Evolutionary conservation across 768 basidiomycete genomes (phyloP).

Genomic region (Steccherinum ochraceum): DNA sequence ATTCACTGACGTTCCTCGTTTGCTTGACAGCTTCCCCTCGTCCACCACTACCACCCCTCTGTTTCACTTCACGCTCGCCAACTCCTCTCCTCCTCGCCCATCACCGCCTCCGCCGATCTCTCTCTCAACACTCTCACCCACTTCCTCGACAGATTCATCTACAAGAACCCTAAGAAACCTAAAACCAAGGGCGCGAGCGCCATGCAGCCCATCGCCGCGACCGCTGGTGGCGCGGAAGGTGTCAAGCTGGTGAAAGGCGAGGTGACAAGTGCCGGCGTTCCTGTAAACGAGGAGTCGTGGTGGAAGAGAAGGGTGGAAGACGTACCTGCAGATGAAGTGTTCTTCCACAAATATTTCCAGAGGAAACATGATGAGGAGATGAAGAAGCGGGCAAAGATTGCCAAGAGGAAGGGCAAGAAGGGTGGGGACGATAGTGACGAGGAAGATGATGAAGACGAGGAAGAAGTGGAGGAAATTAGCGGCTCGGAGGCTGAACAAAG

Average conservation of each 20-base stretch:
- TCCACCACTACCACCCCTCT: conserved; percentile 87
- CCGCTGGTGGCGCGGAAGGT: conserved; percentile 48
- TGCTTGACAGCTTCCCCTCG: conserved; percentile 56
- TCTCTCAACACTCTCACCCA: conserved; percentile 89
- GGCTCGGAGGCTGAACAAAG: conserved; percentile 32
- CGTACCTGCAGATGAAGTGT: conserved; percentile 87
- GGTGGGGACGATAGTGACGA: conserved; percentile 24
- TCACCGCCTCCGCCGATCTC: conserved; percentile 84
- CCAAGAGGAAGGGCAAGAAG: conserved; percentile 35
- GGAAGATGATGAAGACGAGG: conserved; percentile 14
- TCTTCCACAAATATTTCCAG: conserved; percentile 89
- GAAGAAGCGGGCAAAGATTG: conserved; percentile 41
- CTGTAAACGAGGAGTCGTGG: conserved; percentile 74
- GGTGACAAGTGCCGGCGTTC: conserved; percentile 31
- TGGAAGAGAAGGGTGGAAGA: conserved; percentile 62
- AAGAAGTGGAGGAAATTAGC: conserved; percentile 15
- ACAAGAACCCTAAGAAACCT: conserved; percentile 86
- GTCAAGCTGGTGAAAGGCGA: conserved; percentile 70
- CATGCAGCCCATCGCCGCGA: conserved; percentile 88
- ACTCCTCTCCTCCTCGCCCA: conserved; percentile 61
- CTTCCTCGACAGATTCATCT: conserved; percentile 96
- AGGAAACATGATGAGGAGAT: conserved; percentile 55
- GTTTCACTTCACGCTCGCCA: conserved; percentile 82
- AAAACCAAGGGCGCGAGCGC: conserved; percentile 73
- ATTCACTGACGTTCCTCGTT: not conserved